phyloP scores from a whole-genome alignment of 2,329 filamentous ascomycete species.

The Exserohilum rostratum region DNA sequence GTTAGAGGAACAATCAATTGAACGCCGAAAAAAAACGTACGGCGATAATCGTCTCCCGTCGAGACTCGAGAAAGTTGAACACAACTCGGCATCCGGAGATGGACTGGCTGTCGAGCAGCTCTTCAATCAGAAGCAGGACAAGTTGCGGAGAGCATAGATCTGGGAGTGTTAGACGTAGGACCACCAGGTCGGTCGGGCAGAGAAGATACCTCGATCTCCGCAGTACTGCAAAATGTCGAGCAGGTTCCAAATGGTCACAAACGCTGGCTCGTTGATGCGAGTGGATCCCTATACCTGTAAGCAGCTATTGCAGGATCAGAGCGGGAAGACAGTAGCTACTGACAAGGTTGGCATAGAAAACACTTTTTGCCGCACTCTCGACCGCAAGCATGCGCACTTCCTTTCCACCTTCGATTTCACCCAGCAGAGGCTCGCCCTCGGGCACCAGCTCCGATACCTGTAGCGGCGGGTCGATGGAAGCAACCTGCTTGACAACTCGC shows the following conservation, averaged over 20 bases:
- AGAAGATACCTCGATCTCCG: slow-evolving; percentile 74
- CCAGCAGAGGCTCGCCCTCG: slow-evolving; percentile 37
- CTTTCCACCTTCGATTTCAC: slow-evolving; percentile 45
- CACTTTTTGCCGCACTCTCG: slow-evolving; percentile 80
- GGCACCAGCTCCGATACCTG: slow-evolving; percentile 49
- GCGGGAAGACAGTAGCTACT: slow-evolving; percentile 41
- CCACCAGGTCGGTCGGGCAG: slow-evolving; percentile 19
- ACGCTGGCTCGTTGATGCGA: slow-evolving; percentile 76
- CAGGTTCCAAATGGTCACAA: slow-evolving; percentile 89
- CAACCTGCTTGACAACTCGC: slow-evolving; percentile 47
- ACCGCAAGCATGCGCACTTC: slow-evolving; percentile 69
- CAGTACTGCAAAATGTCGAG: slow-evolving; percentile 90
- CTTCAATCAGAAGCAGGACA: slow-evolving; percentile 89
- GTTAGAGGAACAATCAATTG: slow-evolving; percentile 28
- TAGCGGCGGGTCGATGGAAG: slow-evolving; percentile 53
- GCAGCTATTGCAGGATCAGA: not conserved
- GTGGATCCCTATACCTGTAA: slow-evolving; percentile 66
- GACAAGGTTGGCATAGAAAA: slow-evolving; percentile 81
- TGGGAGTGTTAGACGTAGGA: slow-evolving; percentile 29
- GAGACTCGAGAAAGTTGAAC: slow-evolving; percentile 93
- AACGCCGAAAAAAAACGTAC: slow-evolving; percentile 53
- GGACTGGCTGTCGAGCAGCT: slow-evolving; percentile 93
- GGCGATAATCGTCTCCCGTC: slow-evolving; percentile 84
- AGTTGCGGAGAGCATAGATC: slow-evolving; percentile 74
- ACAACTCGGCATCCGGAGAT: slow-evolving; percentile 89